Evolutionary conservation across 2,329 filamentous ascomycete species (phyloP), one percentile per base, ranked within the genome.

Genomic region (Uncinocarpus reesii): DNA sequence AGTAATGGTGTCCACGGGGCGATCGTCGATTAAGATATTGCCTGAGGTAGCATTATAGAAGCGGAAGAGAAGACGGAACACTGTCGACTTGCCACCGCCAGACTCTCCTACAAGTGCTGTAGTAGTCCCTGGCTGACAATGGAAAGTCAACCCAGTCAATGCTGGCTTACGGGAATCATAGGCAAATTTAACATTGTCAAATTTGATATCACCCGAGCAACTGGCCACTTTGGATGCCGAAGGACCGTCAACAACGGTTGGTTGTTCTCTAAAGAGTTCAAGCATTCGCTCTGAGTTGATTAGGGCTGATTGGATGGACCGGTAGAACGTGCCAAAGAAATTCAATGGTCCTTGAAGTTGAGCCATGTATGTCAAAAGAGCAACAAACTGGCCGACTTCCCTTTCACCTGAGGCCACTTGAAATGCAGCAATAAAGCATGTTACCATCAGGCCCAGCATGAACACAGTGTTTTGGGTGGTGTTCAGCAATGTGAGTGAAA

Each of bases 91-190:
- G 56, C 92, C 92, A 51, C 92, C 92, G 38, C 92, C 92, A 26
- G 90, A 96, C 65, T 96, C 90, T 54, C 92, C 92, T 15, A 98
- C 92, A 55, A 98, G 82, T 0, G 92, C 92, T 4, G 90, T 98
- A 0, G 89, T 96, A 0, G 88, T 95, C 45, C 92, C 92, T 1
- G 92, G 89, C 15, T 73, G 71, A 64, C 89, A 95, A 54, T 83
- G 81, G 66, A 98, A 96, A 54, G 78, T 83, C 42, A 98, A 75
- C 38, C 88, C 82, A 54, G 84, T 81, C 53, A 98, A 70, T 1
- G 92, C 92, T 5, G 88, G 83, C 62, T 87, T 89, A 46, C 88
- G 84, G 47, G 78, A 72, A 63, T 95, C 88, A 61, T 98, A 98
- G 28, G 86, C 79, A 63, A 98, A 98, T 56, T 84, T 80, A 31